Base-by-base conservation (phyloP, 1,284 basidiomycete genomes). In the Rhodotorula mucilaginosa region DNA sequence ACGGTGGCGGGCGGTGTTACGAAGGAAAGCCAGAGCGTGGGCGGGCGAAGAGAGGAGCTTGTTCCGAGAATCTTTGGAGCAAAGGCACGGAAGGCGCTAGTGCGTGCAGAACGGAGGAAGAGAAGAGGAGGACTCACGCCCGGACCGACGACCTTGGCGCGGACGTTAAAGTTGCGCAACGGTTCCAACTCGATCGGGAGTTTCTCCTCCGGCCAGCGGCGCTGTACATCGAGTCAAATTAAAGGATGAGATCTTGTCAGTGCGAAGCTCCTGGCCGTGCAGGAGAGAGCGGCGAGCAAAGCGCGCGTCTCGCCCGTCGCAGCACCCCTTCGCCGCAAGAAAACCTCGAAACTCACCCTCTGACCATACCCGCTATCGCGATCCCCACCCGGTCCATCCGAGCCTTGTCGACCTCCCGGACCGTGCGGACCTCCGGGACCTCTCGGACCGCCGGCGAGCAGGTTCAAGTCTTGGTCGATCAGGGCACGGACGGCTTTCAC, bases 121-220 rank as follows among this genome's bases (percentile, higher is more conserved):
- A 23, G 21, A 13, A 3, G 44, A 23, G 39, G 47, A 18, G 23
- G 52, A 85, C 87, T 74, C 81, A 92, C 91, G 71, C 88, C 88
- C 15, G 96, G 97, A 7, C 96, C 96, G 56, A 99, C 96, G 39
- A 97, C 92, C 83, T 99, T 99, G 19, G 95, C 94, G 68, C 97
- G 87, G 67, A 99, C 89, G 80, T 99, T 98, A 83, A 99, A 99
- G 82, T 97, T 98, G 61, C 95, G 87, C 77, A 98, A 87, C 63
- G 88, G 89, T 46, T 98, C 94, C 64, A 99, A 81, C 16, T 88
- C 89, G 68, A 99, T 91, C 5, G 87, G 88, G 18, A 97, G 83
- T 81, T 95, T 96, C 82, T 93, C 93, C 81, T 97, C 94, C 5
- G 93, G 93, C 94, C 94, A 97, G 87, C 94, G 96, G 70, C 92